Evolutionary conservation across 2,329 filamentous ascomycete genomes (phyloP), one percentile per base, ranked within the genome.

Genomic region (Orbilia oligospora): DNA sequence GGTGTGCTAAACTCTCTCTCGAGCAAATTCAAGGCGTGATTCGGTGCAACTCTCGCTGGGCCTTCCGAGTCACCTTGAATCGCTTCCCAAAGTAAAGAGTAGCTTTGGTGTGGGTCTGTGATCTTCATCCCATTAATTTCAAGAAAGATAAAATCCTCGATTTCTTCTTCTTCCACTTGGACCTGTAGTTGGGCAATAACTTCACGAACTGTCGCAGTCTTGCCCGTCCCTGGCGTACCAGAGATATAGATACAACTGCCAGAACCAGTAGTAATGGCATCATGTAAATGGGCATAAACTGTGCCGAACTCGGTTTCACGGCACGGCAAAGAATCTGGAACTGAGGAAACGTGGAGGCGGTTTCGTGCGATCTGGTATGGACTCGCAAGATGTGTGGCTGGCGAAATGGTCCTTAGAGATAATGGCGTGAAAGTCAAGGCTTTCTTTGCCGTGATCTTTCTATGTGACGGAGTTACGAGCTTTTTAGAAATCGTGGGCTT

Each of bases 111-210:
- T 0, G 96, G 95, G 83, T 99, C 96, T 0, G 96, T 97, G 81
- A 99, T 94, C 86, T 99, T 99, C 96, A 99, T 98, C 81, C 96
- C 97, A 84, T 99, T 99, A 86, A 99, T 98, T 84, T 99, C 96
- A 80, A 99, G 94, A 81, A 99, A 99, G 76, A 97, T 97, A 84
- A 99, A 99, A 83, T 98, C 95, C 82, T 99, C 96, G 49, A 99
- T 88, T 84, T 98, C 95, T 83, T 99, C 96, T 6, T 91, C 90
- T 58, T 90, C 88, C 0, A 98, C 96, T 0, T 93, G 91, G n/a
- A 91, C 90, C 81, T 98, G 95, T 8, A 99, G 88, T 79, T 94
- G 92, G 4, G 92, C 90, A 16, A 99, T 92, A 0, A 98, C 96
- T 84, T 99, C 96, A 58, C 96, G 92, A 9, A 99, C 96, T 0